Evolutionary conservation across 1,284 basidiomycete genomes (phyloP).

Genomic region (Hymenochaete sp.): DNA sequence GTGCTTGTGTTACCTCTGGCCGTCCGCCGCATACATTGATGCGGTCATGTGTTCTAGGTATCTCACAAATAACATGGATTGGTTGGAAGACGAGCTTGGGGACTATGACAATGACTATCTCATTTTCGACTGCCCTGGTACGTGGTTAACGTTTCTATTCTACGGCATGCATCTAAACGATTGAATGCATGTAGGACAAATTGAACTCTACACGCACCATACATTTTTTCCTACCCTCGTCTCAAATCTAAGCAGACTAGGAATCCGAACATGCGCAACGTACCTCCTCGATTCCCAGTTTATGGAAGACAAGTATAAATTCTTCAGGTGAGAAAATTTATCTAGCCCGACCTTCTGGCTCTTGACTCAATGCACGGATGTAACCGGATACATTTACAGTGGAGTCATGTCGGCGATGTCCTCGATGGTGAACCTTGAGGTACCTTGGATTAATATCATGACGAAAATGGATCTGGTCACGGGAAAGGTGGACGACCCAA

Average conservation of each 20-base stretch:
- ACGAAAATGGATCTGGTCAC: slow-evolving; percentile 98
- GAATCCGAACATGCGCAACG: slow-evolving; percentile 71
- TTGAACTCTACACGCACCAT: slow-evolving; percentile 98
- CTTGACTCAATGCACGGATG: neutral
- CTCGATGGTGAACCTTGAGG: slow-evolving; percentile 96
- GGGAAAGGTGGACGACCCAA: slow-evolving; percentile 48
- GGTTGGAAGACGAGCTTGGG: slow-evolving; percentile 97
- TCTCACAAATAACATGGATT: slow-evolving; percentile 94
- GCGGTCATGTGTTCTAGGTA: slow-evolving; percentile 49
- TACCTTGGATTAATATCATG: slow-evolving; percentile 97
- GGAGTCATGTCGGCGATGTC: slow-evolving; percentile 99
- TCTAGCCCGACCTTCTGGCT: neutral
- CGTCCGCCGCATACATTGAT: neutral
- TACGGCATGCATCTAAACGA: neutral
- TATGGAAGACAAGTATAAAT: slow-evolving; percentile 98
- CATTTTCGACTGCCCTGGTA: slow-evolving; percentile 95
- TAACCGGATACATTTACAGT: slow-evolving; percentile 33
- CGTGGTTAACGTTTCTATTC: slow-evolving; percentile 20
- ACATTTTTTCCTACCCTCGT: slow-evolving; percentile 90
- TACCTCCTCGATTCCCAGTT: slow-evolving; percentile 98
- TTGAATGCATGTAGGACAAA: slow-evolving; percentile 65
- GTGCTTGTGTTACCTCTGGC: slow-evolving; percentile 33
- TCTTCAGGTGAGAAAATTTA: slow-evolving; percentile 61
- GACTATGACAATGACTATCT: slow-evolving; percentile 96
- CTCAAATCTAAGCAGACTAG: slow-evolving; percentile 58